Conservation (phyloP, 208 protist genomes). For the Crithidia sp. region DNA sequence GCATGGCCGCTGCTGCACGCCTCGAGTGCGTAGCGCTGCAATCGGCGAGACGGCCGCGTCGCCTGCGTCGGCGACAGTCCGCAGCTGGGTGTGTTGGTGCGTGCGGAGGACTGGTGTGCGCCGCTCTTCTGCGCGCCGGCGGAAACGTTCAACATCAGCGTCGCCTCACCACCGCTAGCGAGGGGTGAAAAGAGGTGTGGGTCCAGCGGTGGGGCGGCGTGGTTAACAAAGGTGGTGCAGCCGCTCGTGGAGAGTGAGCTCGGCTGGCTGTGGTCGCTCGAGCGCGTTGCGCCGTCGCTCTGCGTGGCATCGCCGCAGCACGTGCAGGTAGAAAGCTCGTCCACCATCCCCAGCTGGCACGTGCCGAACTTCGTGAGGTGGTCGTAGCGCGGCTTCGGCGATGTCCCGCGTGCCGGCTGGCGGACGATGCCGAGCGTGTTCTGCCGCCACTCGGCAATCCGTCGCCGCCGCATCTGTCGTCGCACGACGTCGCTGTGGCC, state of each 20-base stretch:
- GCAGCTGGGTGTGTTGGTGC: not conserved
- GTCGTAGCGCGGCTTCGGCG: slow-evolving; percentile 13
- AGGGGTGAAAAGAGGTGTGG: too few relatives aligned
- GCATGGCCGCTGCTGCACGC: slow-evolving; percentile 24
- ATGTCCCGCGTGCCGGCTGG: not conserved
- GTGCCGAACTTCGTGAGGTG: slow-evolving; percentile 29
- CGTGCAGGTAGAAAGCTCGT: slow-evolving; percentile 24
- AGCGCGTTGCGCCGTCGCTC: slow-evolving; percentile 6
- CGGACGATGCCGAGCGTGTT: not conserved
- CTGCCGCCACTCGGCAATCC: slow-evolving; percentile 4
- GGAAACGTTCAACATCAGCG: slow-evolving; percentile 1
- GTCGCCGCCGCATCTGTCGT: slow-evolving; percentile 7
- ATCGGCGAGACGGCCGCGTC: not conserved
- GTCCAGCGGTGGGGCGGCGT: slow-evolving; percentile 11
- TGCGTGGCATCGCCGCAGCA: not conserved
- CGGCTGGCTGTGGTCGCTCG: slow-evolving; percentile 1
- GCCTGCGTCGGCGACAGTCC: not conserved
- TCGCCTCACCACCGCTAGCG: not conserved
- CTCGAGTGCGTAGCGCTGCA: slow-evolving; percentile 13
- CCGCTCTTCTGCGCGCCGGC: not conserved
- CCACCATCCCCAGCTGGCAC: slow-evolving; percentile 30
- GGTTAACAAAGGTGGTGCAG: slow-evolving; percentile 13
- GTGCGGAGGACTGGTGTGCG: not conserved
- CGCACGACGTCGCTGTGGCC: slow-evolving; percentile 11
- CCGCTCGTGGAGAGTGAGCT: slow-evolving; percentile 27